Base-by-base conservation (phyloP, 1,284 basidiomycete genomes). In the Caloboletus inedulis region DNA sequence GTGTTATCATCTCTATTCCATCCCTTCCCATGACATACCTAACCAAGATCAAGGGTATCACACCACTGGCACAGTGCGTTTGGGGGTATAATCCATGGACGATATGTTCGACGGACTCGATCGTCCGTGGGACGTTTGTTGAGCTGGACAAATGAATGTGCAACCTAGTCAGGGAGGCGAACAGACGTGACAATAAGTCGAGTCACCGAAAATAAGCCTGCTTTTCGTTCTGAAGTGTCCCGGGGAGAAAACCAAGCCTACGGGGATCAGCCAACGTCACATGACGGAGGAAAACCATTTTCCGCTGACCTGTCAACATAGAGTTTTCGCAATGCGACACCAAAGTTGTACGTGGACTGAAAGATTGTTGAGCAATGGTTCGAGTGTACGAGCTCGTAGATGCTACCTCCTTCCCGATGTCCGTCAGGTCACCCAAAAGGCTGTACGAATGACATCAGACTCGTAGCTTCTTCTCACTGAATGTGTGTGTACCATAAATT, bases 391-490 rank as follows among this genome's bases (percentile, higher is more conserved):
- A 14, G 16, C 35, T 27, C 25, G 31, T 43, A 37, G 43, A 69
- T 27, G 5, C 8, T 51, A 84, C 87, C 72, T 84, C 73, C 63
- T 85, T 77, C 31, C 90, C 90, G 6, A 87, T 59, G 62, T 93
- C 90, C 9, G 90, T 91, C 57, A 93, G 70, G 65, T 91, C 89
- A 29, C 90, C 91, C 14, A 90, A 71, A 52, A 91, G 70, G 65
- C 89, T 89, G 53, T 5, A 41, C n/a, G 4, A 27, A 40, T 7
- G 37, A 51, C 34, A 31, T 44, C 23, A 52, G 34, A 37, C 16
- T 3, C 29, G 25, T 40, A 13, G 27, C 6, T 27, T n/a, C 6
- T 10, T 25, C 23, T 8, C 4, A 21, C 3, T 10, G 8, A 43
- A 43, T n/a, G 30, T 39, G 16, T 48, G 71, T 81, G 62, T 60